Evolutionary conservation across 1,139 yeast genomes (phyloP).

Genomic region (Sugiyamaella sp.): DNA sequence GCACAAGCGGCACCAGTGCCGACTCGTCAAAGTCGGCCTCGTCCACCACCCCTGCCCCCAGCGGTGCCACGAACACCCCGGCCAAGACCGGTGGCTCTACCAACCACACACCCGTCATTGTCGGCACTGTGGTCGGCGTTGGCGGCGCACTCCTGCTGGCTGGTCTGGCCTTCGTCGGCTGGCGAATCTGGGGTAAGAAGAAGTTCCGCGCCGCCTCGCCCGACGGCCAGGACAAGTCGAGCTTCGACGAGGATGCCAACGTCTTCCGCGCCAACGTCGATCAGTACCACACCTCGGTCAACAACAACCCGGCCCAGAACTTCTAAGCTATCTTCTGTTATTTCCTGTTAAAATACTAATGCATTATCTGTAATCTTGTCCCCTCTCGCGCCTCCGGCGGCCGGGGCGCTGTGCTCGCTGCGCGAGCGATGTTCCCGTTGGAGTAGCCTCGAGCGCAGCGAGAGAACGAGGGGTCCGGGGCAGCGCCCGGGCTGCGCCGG

Average conservation of each 20-base stretch:
- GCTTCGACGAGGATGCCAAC: slow-evolving; percentile 38
- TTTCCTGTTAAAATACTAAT: slow-evolving; percentile 8
- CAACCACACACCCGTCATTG: slow-evolving; percentile 37
- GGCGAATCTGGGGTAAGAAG: slow-evolving; percentile 35
- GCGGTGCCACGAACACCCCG: slow-evolving; percentile 18
- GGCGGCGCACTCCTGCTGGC: slow-evolving; percentile 39
- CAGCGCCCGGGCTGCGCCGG: not conserved
- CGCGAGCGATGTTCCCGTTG: not conserved
- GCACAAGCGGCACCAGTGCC: slow-evolving; percentile 16
- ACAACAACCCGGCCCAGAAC: slow-evolving; percentile 43
- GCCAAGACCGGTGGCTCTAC: slow-evolving; percentile 35
- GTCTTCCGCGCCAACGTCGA: slow-evolving; percentile 45
- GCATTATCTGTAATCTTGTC: not conserved
- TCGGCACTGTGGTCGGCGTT: slow-evolving; percentile 42
- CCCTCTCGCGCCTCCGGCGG: not conserved
- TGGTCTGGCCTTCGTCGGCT: slow-evolving; percentile 36
- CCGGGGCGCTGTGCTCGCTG: not conserved
- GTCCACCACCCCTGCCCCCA: slow-evolving; percentile 21
- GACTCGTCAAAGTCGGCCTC: slow-evolving; percentile 18
- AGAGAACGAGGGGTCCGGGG: not conserved
- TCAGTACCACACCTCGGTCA: slow-evolving; percentile 41
- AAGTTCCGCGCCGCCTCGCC: slow-evolving; percentile 20
- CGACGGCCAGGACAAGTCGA: slow-evolving; percentile 26
- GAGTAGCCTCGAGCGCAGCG: not conserved
- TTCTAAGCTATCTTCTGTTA: slow-evolving; percentile 30